phyloP scores from a whole-genome alignment of 148 eudicot species.

The Heliosperma pusillum region DNA sequence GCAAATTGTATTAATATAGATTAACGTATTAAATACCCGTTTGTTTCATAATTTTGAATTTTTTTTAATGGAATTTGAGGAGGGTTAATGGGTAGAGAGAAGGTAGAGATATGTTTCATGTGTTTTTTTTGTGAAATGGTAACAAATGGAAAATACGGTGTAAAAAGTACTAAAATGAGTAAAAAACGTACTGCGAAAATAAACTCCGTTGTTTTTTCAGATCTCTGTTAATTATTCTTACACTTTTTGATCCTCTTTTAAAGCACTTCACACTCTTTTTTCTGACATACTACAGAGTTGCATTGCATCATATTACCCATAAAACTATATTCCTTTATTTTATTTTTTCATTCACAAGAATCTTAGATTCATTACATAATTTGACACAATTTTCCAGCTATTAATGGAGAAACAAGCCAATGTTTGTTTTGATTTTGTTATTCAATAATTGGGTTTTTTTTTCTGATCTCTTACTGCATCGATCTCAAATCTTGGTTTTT shows the following conservation, averaged over 20 bases:
- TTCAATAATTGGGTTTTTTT: conserved; percentile 22
- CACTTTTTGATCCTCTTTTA: neutral
- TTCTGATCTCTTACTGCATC: conserved; percentile 17
- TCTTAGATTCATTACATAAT: conserved; percentile 5
- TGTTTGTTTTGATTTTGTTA: conserved; percentile 3
- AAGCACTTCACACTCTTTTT: too few relatives aligned
- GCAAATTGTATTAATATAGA: too few relatives aligned
- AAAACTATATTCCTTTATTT: conserved; percentile 7
- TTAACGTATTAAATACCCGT: too few relatives aligned
- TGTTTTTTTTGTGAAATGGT: too few relatives aligned
- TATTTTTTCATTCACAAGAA: conserved; percentile 13
- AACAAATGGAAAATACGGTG: too few relatives aligned
- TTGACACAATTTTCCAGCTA: conserved; percentile 27
- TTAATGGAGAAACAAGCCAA: conserved; percentile 22
- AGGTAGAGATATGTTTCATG: too few relatives aligned
- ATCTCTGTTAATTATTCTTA: neutral
- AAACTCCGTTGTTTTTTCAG: too few relatives aligned
- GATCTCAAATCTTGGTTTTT: conserved; percentile 17
- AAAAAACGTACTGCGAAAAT: too few relatives aligned
- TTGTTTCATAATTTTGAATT: too few relatives aligned
- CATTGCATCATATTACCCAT: neutral
- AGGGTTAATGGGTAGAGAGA: too few relatives aligned
- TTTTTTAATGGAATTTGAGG: too few relatives aligned
- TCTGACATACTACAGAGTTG: neutral
- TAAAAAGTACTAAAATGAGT: too few relatives aligned